Evolutionary conservation across 192 early-diverging fungal genomes (phyloP).

Genomic region (Obelidium mucronatum): DNA sequence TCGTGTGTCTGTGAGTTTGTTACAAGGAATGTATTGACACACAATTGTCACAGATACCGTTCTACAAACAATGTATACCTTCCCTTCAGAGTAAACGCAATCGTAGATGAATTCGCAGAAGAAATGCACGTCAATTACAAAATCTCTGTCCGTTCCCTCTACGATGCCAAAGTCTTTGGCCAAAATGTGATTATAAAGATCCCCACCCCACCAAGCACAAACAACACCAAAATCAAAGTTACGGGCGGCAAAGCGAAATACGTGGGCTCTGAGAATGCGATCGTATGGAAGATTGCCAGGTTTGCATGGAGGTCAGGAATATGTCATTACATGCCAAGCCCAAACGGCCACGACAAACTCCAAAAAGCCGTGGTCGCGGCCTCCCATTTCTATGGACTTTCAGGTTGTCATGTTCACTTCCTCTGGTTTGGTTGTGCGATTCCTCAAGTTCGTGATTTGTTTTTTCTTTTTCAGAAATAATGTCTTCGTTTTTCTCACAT

Average conservation of each 20-base stretch:
- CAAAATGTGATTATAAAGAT: conserved; percentile 89
- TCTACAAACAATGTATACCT: conserved; percentile 95
- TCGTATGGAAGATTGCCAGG: conserved; percentile 93
- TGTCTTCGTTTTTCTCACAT: background rate
- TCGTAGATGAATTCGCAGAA: conserved; percentile 82
- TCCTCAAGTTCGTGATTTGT: conserved; percentile 73
- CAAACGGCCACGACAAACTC: conserved; percentile 82
- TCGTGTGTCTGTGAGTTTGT: conserved; percentile 14
- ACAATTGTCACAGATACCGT: conserved; percentile 76
- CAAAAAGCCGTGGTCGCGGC: conserved; percentile 91
- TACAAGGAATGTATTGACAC: conserved; percentile 12
- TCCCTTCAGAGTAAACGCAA: conserved; percentile 94
- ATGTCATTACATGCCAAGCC: conserved; percentile 81
- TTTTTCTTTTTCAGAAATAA: no score
- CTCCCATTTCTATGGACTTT: conserved; percentile 94
- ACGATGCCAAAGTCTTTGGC: conserved; percentile 85
- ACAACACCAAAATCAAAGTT: conserved; percentile 81
- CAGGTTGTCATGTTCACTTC: conserved; percentile 98
- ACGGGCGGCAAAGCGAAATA: conserved; percentile 92
- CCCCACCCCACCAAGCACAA: conserved; percentile 91
- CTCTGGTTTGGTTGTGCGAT: conserved; percentile 93
- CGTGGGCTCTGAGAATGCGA: conserved; percentile 88
- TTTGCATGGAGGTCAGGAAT: conserved; percentile 93
- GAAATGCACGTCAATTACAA: conserved; percentile 87
- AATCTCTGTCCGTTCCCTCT: conserved; percentile 88